Base-by-base conservation (phyloP, 2,329 filamentous ascomycete species). In the Remersonia thermophila region DNA sequence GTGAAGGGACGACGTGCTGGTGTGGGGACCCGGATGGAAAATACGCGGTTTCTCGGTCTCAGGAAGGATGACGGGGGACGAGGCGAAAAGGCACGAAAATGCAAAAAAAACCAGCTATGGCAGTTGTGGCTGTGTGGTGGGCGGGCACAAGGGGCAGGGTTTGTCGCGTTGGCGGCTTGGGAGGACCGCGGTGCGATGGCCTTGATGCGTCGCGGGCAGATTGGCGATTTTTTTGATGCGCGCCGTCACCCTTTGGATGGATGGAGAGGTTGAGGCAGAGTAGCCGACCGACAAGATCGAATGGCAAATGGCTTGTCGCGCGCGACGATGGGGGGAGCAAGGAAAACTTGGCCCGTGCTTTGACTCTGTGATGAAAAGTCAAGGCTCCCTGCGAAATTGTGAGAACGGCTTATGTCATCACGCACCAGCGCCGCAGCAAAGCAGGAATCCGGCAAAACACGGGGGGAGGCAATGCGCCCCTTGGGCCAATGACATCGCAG, bases 141-240 rank as follows among this genome's bases (percentile, higher is more conserved):
- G 53, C 51, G 51, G 55, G 58, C 52, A 54, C 50, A 51, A 58
- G 55, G 60, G 58, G 64, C 59, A 60, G 63, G 56, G 57, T 64
- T 68, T 63, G 63, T 69, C 66, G 68, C 69, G 62, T 60, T 62
- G 65, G 62, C 9, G 20, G 20, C 20, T 9, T 9, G 20, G 9
- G 9, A 23, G 20, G 20, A 23, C 20, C 5, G 20, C 20, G 20
- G 9, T 23, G 57, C 60, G 68, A 73, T 72, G 67, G 63, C 56
- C 61, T 66, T 60, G 69, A 73, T 73, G 68, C 40, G 59, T 66
- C 67, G 65, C 64, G 63, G 63, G 65, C 59, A 66, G 65, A 67
- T 62, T 66, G 66, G 67, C 63, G 69, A 71, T 70, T 67, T 70
- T 70, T 71, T 66, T 60, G 67, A 73, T 73, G 69, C 69, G 69